Percentiles rank a stretch among this genome's conserved stretches.
Evolutionary conservation across 148 eudicot species (phyloP).

Genomic region (Beta vulgaris): DNA sequence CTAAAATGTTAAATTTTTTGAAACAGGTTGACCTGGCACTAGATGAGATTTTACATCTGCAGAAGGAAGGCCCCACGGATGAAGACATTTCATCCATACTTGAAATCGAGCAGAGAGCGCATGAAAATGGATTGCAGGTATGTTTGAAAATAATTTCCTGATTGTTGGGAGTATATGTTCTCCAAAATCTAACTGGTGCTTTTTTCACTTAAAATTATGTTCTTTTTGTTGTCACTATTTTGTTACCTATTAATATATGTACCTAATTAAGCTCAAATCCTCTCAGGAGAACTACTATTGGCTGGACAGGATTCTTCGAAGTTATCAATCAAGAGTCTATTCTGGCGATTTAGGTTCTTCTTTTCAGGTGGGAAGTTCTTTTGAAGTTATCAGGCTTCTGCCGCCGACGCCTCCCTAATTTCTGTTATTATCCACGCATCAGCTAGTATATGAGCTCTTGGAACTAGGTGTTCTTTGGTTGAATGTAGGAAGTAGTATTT

Average conservation of each 20-base stretch:
- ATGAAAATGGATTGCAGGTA: constrained; percentile 89
- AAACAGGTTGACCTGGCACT: constrained; percentile 75
- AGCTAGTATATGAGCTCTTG: neutral
- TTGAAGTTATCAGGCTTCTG: neutral
- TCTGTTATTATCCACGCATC: neutral
- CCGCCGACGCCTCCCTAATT: too few species aligned
- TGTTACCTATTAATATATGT: neutral
- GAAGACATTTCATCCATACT: constrained; percentile 71
- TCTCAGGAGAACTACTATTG: constrained; percentile 74
- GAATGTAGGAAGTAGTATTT: too few species aligned
- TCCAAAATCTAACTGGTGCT: too few species aligned
- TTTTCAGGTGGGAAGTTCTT: constrained; percentile 49
- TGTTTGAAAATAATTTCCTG: neutral
- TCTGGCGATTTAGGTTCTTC: constrained; percentile 71
- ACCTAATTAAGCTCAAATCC: constrained; percentile 2
- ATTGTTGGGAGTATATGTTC: neutral
- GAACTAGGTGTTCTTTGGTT: too few species aligned
- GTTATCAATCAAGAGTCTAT: constrained; percentile 87
- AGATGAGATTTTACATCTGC: constrained; percentile 72
- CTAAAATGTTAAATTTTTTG: constrained; percentile 10
- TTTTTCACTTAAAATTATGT: neutral
- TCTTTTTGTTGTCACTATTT: neutral
- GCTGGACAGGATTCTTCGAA: constrained; percentile 75
- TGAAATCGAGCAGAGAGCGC: constrained; percentile 81
- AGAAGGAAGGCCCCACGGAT: constrained; percentile 77